Conservation (phyloP, 257 asterid genomes). For the Solanum sejunctum region DNA sequence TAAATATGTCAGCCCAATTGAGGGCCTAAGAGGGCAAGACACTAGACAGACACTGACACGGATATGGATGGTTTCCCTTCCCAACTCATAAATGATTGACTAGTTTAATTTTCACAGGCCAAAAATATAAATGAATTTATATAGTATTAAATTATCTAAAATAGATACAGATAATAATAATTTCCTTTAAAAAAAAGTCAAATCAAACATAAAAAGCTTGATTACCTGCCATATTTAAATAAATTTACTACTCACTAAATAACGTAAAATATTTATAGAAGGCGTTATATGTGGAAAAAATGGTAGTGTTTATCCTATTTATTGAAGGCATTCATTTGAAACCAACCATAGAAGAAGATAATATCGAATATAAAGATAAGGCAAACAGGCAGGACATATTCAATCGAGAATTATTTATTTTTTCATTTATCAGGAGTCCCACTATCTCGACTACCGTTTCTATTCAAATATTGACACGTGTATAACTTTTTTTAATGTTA, state of each 20-base stretch:
- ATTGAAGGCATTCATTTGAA: constrained; percentile 28
- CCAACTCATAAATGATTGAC: background rate
- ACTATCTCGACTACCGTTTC: background rate
- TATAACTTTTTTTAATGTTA: background rate
- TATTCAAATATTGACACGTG: background rate
- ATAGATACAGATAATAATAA: background rate
- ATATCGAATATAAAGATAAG: constrained; percentile 54
- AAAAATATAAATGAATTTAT: background rate
- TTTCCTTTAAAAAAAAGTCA: background rate
- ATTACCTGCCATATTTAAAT: background rate
- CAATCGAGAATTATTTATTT: background rate
- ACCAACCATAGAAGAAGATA: constrained; percentile 31
- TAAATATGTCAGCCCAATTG: background rate
- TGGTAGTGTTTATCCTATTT: constrained; percentile 27
- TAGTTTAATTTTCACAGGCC: background rate
- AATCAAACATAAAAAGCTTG: background rate
- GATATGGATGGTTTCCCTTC: constrained; percentile 27
- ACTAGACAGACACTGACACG: constrained; percentile 16
- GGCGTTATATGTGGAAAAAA: background rate
- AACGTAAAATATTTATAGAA: background rate
- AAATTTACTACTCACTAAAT: background rate
- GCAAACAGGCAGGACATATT: constrained; percentile 3
- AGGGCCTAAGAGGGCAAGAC: background rate
- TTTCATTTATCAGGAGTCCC: constrained; percentile 8
- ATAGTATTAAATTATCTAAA: background rate